A percentile compares a stretch with the other conserved stretches of the same genome.
phyloP scores from a whole-genome alignment of 2,329 filamentous ascomycete genomes.

The Tolypocladium cylindrosporum region DNA sequence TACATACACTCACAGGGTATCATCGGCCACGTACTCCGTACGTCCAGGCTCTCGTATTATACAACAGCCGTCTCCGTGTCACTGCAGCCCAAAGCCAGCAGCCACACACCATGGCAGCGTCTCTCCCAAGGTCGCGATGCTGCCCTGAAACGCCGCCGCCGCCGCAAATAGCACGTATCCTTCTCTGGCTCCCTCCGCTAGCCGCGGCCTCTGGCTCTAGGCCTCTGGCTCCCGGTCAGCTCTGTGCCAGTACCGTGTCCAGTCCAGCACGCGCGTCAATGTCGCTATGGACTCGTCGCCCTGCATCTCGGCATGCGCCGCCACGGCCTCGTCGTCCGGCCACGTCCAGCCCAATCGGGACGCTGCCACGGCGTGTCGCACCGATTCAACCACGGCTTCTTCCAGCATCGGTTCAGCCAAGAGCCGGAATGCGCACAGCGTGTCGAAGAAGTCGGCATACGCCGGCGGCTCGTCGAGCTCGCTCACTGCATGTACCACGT shows the following conservation, averaged over 20 bases:
- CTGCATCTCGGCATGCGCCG: conserved; percentile 19
- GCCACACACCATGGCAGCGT: not conserved
- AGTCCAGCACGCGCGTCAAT: conserved; percentile 14
- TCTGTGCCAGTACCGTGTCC: conserved; percentile 1
- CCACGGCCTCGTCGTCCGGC: conserved; percentile 27
- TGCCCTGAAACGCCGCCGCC: not conserved
- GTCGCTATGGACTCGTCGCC: conserved; percentile 13
- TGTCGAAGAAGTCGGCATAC: conserved; percentile 23
- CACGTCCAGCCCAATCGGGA: conserved; percentile 21
- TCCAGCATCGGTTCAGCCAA: conserved; percentile 34
- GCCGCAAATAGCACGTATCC: not conserved
- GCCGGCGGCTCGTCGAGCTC: conserved; percentile 22
- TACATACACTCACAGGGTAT: not conserved
- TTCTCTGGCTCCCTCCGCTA: not conserved
- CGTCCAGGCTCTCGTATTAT: not conserved
- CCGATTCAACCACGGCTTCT: conserved; percentile 14
- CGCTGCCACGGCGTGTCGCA: conserved; percentile 18
- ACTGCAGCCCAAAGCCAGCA: not conserved
- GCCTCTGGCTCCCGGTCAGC: no score
- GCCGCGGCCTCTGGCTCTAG: not conserved
- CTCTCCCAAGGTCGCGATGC: not conserved
- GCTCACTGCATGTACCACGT: conserved; percentile 23
- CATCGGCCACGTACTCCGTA: not conserved
- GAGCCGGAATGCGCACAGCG: conserved; percentile 36
- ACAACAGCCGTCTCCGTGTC: not conserved